These are phyloP conservation scores for Spergularia azorica DNA, from an alignment of 179 eudicot genomes.

Conservation along the genomic window DNA sequence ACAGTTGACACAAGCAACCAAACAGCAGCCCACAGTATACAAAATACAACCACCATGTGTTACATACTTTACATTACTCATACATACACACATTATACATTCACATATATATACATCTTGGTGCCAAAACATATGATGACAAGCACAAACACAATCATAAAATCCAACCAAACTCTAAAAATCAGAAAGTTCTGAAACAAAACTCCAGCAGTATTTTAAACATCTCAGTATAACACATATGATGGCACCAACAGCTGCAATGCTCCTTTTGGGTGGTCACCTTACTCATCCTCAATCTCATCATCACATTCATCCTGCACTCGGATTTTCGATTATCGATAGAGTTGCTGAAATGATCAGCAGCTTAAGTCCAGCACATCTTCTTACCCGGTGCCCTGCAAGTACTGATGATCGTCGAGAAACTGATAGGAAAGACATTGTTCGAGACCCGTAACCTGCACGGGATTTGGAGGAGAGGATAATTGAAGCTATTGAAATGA, in stretches of 20 bases:
- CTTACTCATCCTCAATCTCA: background rate
- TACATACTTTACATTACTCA: background rate
- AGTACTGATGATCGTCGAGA: background rate
- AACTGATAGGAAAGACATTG: background rate
- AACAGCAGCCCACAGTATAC: slow-evolving; percentile 18
- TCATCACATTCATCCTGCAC: slow-evolving; percentile 1
- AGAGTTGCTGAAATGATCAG: background rate
- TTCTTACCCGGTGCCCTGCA: background rate
- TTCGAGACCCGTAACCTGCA: background rate
- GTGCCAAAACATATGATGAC: too few relatives aligned
- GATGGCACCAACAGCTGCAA: slow-evolving; percentile 30
- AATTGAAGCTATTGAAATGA: slow-evolving; percentile 25
- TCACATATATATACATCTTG: too few relatives aligned
- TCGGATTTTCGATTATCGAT: slow-evolving; percentile 4
- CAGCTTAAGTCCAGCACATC: background rate
- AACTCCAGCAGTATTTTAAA: background rate
- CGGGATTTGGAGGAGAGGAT: background rate
- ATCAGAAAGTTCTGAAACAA: background rate
- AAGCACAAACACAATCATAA: background rate
- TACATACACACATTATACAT: background rate
- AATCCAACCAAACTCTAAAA: background rate
- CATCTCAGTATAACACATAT: background rate
- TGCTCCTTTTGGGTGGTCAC: slow-evolving; percentile 22
- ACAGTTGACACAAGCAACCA: slow-evolving; percentile 18
- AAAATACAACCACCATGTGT: background rate